Conservation (phyloP, 1,284 basidiomycete genomes). For the Leucoagaricus sp. region DNA sequence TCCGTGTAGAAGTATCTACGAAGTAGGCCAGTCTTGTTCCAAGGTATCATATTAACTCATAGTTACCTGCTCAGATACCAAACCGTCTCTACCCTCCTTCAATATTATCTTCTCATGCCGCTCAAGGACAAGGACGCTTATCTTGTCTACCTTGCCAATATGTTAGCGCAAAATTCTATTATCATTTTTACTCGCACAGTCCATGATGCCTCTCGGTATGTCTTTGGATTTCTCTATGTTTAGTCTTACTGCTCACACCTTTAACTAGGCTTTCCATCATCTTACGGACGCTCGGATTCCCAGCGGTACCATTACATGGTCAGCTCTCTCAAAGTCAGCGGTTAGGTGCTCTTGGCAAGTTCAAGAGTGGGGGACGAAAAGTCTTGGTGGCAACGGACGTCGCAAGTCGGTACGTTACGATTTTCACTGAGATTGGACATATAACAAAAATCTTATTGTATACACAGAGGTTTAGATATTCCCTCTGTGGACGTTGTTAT, state of each 20-base stretch:
- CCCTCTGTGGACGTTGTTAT: constrained; percentile 96
- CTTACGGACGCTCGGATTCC: constrained; percentile 89
- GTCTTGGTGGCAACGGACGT: constrained; percentile 97
- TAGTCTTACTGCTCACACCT: constrained; percentile 4
- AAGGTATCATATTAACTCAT: not conserved
- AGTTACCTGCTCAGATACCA: constrained; percentile 72
- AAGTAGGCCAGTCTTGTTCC: constrained; percentile 61
- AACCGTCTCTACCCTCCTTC: constrained; percentile 93
- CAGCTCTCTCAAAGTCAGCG: constrained; percentile 94
- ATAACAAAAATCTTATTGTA: constrained; percentile 5
- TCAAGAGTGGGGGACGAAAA: constrained; percentile 92
- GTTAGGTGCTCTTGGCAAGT: constrained; percentile 93
- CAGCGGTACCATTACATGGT: constrained; percentile 95
- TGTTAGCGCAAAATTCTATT: constrained; percentile 89
- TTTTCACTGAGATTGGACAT: constrained; percentile 12
- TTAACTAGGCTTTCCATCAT: constrained; percentile 79
- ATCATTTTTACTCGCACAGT: constrained; percentile 98
- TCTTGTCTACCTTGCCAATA: constrained; percentile 89
- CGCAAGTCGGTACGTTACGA: constrained; percentile 74
- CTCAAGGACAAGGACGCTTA: constrained; percentile 92
- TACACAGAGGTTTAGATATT: constrained; percentile 87
- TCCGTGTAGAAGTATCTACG: constrained; percentile 92
- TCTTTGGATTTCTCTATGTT: not conserved
- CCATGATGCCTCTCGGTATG: constrained; percentile 84
- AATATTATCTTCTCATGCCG: constrained; percentile 96